Conservation (phyloP, 495 filamentous ascomycete species). For the Lophiostoma macrostomum region DNA sequence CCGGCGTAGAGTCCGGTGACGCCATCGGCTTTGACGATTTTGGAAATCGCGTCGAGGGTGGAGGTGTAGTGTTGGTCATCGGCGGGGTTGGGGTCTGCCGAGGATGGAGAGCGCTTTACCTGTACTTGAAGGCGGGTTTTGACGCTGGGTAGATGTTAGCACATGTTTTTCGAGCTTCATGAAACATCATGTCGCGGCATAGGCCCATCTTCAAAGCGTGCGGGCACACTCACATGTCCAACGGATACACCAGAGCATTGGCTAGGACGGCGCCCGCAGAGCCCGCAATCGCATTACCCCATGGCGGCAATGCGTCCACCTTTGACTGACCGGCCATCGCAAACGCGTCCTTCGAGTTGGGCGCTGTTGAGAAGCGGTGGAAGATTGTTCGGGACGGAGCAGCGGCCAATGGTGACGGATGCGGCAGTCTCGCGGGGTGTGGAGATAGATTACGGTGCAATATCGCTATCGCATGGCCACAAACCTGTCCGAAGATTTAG, state of each 20-base stretch:
- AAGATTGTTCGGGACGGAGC: slow-evolving; percentile 2
- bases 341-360: not conserved
- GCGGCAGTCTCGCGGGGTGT: slow-evolving; percentile 16
- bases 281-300: slow-evolving; percentile 90
- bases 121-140: slow-evolving; percentile 98
- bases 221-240: slow-evolving; percentile 80
- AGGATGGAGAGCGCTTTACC: slow-evolving; percentile 63
- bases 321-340: slow-evolving; percentile 81
- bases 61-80: slow-evolving; percentile 70
- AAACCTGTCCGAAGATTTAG: not conserved
- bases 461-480: slow-evolving; percentile 21
- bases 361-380: not conserved
- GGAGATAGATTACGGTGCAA: slow-evolving; percentile 17
- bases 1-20: slow-evolving; percentile 81
- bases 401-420: slow-evolving; percentile 26
- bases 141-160: slow-evolving; percentile 54
- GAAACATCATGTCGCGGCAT: no score
- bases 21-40: slow-evolving; percentile 82
- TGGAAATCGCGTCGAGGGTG: slow-evolving; percentile 80
- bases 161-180: no score
- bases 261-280: slow-evolving; percentile 91
- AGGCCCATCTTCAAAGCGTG: no score
- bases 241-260: slow-evolving; percentile 92
- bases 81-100: slow-evolving; percentile 36
- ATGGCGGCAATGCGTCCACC: slow-evolving; percentile 74